Conservation (phyloP, 2,329 filamentous ascomycete genomes). For the Grosmannia huntii region DNA sequence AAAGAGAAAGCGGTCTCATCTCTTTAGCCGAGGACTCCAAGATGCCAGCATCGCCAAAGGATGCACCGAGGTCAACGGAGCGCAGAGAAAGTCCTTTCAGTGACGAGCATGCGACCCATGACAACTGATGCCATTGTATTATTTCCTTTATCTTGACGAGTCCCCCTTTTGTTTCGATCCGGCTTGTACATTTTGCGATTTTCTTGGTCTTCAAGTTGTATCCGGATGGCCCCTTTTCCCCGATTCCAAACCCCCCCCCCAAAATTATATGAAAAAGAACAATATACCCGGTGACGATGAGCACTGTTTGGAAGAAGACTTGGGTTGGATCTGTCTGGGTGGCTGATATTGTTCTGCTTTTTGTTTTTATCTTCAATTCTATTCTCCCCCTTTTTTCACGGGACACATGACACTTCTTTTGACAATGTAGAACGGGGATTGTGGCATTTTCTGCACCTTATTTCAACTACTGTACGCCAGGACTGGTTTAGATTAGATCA, state of each 20-base stretch:
- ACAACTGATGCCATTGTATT: conserved; percentile 19
- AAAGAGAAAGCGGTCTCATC: conserved; percentile 35
- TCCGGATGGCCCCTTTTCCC: background rate
- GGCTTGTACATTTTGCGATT: background rate
- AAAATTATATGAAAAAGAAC: background rate
- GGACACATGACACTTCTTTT: background rate
- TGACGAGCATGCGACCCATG: conserved; percentile 44
- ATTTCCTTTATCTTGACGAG: background rate
- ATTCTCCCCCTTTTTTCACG: background rate
- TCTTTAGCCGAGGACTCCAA: conserved; percentile 43
- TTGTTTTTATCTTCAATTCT: background rate
- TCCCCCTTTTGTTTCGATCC: background rate
- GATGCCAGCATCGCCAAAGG: conserved; percentile 21
- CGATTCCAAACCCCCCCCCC: background rate
- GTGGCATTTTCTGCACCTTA: background rate
- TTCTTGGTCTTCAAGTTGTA: background rate
- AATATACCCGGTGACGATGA: background rate
- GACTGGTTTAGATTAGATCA: background rate
- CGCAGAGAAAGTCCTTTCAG: conserved; percentile 38
- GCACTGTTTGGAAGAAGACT: background rate
- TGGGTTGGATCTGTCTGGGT: background rate
- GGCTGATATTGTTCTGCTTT: background rate
- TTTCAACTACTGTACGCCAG: background rate
- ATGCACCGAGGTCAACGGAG: conserved; percentile 18
- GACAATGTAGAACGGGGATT: background rate